Base-by-base conservation (phyloP, 108 stramenopile genomes). In the Nitzschia palea region DNA sequence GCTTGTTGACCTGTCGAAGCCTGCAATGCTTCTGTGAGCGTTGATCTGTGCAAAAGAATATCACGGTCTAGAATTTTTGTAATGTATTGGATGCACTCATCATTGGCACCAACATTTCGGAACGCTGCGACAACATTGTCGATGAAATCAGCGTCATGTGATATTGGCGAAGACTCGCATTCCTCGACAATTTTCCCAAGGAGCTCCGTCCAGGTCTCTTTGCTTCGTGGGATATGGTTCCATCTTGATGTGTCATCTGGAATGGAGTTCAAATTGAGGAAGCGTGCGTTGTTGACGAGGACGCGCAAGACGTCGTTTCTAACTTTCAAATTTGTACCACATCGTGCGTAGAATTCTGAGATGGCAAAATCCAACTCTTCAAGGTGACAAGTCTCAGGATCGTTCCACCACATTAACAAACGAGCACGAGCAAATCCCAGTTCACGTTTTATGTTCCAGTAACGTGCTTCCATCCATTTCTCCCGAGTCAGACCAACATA, bases 331-430 rank as follows among this genome's bases (percentile, higher is more conserved):
- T 80, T 86, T 17, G 69, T 43, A 9, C 28, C 55, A 40, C 68
- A 53, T 35, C 70, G 65, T 45, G 55, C 27, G 40, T 79, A 37
- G 45, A 88, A 77, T 64, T 87, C 80, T 25, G 80, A 68, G 28
- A 88, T 77, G 9, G 85, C 86, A 25, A 87, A 70, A 15, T 79
- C 45, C 4, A 86, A 45, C 55, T 90, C 89, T 35, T 81, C 75
- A 23, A 80, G 65, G 43, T 81, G 76, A 48, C 78, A 81, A 8
- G 80, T 80, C 9, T 64, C 45, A 26, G 81, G 80, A 35, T 82
- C 79, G 52, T 88, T 83, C 90, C 90, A 91, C 57, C 82, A 77
- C 90, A 91, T 88, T 18, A 91, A 51, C 31, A 86, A 48, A 17
- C 87, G 71, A 18, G 86, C 79, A 71, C 83, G 64, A 48, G 79